Percentiles rank a stretch among this genome's conserved stretches.
Evolutionary conservation across 2,329 filamentous ascomycete genomes (phyloP).

Genomic region (Colletotrichum australisinense): DNA sequence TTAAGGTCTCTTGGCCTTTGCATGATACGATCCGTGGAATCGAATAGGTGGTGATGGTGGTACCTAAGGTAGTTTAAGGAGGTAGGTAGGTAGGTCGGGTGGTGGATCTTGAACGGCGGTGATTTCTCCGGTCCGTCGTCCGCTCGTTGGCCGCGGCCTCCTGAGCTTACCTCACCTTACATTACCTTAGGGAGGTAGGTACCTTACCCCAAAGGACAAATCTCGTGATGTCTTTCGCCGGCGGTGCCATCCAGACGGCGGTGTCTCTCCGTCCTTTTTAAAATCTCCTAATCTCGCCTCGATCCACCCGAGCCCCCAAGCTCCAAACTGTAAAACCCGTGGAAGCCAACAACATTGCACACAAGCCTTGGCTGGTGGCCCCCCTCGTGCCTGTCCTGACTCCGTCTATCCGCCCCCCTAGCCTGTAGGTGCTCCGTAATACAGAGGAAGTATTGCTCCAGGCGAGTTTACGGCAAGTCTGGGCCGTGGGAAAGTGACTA

Average conservation of each 20-base stretch:
- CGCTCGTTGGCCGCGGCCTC: conserved; percentile 9
- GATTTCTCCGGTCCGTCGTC: conserved; percentile 18
- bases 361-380: conserved; percentile 9
- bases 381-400: background rate
- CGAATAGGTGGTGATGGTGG: no score
- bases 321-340: background rate
- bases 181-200: no score
- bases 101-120: background rate
- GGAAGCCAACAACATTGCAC: background rate
- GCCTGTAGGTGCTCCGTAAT: background rate
- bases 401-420: background rate
- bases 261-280: background rate
- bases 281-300: background rate
- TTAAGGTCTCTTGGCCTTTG: background rate
- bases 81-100: background rate
- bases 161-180: background rate
- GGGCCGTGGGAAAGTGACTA: background rate
- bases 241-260: background rate
- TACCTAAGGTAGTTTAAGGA: no score
- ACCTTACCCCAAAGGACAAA: background rate
- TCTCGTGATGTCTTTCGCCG: background rate
- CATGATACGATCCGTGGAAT: background rate
- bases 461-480: conserved; percentile 7
- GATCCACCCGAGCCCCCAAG: conserved; percentile 4
- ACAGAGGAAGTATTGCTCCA: conserved; percentile 1